Percentiles rank a stretch among this genome's conserved stretches.
phyloP scores from a whole-genome alignment of 495 filamentous ascomycete species.

The Penicillium verhagenii region DNA sequence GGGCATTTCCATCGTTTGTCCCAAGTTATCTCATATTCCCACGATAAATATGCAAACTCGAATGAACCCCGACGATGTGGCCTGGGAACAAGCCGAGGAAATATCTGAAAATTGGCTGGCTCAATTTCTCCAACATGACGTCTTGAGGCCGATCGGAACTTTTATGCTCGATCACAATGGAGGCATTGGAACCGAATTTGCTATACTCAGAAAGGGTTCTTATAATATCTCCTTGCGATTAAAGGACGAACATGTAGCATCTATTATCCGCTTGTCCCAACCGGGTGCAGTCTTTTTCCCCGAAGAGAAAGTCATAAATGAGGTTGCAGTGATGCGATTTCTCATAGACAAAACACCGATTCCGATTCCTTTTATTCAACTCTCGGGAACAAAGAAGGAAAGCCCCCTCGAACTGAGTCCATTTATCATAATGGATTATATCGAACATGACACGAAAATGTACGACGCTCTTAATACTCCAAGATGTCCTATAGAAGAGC shows the following conservation, averaged over 20 bases:
- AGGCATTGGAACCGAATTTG: conserved; percentile 9
- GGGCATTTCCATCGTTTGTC: no score
- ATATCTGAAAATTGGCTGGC: conserved; percentile 13
- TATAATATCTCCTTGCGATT: conserved; percentile 18
- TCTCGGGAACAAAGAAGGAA: conserved; percentile 28
- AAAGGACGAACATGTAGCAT: conserved; percentile 7
- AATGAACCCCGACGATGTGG: conserved; percentile 17
- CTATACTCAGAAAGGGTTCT: conserved; percentile 11
- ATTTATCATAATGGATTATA: conserved; percentile 41
- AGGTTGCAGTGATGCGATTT: conserved; percentile 46
- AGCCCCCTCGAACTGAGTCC: conserved; percentile 33
- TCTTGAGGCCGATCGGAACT: conserved; percentile 8
- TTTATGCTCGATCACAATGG: conserved; percentile 12
- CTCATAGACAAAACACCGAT: conserved; percentile 37
- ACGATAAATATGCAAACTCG: conserved; percentile 3
- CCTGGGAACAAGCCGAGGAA: conserved; percentile 17
- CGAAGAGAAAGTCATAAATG: conserved; percentile 37
- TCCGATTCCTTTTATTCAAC: conserved; percentile 34
- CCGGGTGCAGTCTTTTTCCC: conserved; percentile 23
- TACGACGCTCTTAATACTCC: conserved; percentile 28
- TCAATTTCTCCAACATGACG: conserved; percentile 8
- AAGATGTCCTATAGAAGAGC: conserved; percentile 6
- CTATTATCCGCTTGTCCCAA: conserved; percentile 12
- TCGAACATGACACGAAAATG: conserved; percentile 32
- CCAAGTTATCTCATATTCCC: no score